These are phyloP conservation scores for Arbutus unedo DNA, from an alignment of 148 eudicot species.

Conservation along the genomic window DNA sequence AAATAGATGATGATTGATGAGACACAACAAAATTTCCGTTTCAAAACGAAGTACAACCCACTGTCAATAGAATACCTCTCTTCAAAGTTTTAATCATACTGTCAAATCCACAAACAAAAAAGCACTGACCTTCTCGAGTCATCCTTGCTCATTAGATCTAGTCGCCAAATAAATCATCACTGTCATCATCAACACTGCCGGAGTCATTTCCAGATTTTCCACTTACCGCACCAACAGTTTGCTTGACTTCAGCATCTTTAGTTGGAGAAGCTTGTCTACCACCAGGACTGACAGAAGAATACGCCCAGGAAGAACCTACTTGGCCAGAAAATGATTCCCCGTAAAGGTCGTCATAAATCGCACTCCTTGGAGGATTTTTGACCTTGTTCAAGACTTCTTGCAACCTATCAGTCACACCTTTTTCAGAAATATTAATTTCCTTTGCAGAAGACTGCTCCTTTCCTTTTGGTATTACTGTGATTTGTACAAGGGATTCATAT, in stretches of 20 bases:
- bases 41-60: constrained; percentile 4
- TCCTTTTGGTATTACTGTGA: constrained; percentile 79
- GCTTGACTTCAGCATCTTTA: constrained; percentile 29
- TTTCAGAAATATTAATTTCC: constrained; percentile 47
- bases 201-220: constrained; percentile 27
- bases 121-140: background rate
- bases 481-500: constrained; percentile 86
- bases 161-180: constrained; percentile 82
- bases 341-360: constrained; percentile 82
- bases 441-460: constrained; percentile 46
- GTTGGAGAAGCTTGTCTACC: constrained; percentile 32
- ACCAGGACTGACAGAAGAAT: constrained; percentile 38
- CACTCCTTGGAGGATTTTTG: constrained; percentile 54
- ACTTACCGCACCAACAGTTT: constrained; percentile 21
- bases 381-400: constrained; percentile 79
- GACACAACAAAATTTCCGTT: constrained; percentile 18
- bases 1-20: constrained; percentile 12
- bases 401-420: constrained; percentile 83
- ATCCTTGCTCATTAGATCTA: constrained; percentile 26
- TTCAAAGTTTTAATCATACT: constrained; percentile 1
- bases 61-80: constrained; percentile 8
- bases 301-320: constrained; percentile 87
- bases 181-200: constrained; percentile 29
- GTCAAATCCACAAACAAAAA: constrained; percentile 11
- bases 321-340: constrained; percentile 71